These are phyloP conservation scores for Monilinia laxa DNA, from an alignment of 2,329 filamentous ascomycete genomes.

Conservation along the genomic window DNA sequence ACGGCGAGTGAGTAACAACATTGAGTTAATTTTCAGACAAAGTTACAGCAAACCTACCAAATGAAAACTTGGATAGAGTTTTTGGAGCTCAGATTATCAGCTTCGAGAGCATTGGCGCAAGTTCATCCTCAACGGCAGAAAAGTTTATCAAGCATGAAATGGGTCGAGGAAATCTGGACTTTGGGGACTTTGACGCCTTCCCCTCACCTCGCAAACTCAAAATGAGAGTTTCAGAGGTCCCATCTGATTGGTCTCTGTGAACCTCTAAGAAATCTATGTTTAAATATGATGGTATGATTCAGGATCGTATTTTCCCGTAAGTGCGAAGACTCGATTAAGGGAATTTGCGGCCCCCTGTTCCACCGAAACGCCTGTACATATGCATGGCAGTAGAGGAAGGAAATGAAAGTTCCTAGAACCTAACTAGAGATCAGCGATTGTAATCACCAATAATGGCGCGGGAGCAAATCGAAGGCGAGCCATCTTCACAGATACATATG, in stretches of 20 bases:
- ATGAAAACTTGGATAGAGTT: not conserved
- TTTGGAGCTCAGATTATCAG: not conserved
- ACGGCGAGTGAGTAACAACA: too few relatives aligned
- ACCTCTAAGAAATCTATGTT: not conserved
- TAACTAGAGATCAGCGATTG: too few relatives aligned
- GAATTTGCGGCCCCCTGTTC: too few relatives aligned
- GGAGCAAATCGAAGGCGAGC: not conserved
- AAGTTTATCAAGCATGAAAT: not conserved
- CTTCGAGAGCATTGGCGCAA: not conserved
- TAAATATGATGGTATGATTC: too few relatives aligned
- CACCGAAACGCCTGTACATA: too few relatives aligned
- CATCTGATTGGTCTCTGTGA: not conserved
- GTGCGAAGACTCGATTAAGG: too few relatives aligned
- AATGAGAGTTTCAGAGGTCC: not conserved
- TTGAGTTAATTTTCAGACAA: not conserved
- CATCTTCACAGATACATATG: not conserved
- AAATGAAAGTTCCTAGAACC: too few relatives aligned
- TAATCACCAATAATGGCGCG: too few relatives aligned
- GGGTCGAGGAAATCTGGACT: not conserved
- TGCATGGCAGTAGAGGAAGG: too few relatives aligned
- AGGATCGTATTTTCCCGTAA: too few relatives aligned
- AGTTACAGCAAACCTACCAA: not conserved
- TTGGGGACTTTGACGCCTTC: not conserved
- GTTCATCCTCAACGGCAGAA: not conserved
- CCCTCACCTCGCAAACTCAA: not conserved